Conservation (phyloP, 306 rosid species). For the Oemleria cerasiformis region DNA sequence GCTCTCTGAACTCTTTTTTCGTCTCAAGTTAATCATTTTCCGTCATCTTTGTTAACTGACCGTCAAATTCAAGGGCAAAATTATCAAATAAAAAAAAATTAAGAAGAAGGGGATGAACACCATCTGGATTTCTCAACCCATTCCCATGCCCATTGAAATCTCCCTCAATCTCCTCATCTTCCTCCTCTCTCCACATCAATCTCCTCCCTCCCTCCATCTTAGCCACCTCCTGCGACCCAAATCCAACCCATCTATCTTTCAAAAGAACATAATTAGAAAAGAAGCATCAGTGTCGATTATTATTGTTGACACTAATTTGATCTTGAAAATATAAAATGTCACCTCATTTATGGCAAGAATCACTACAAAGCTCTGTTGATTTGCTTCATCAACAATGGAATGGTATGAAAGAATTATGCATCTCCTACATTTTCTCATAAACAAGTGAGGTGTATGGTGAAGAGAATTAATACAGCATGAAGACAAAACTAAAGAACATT, state of each 20-base stretch:
- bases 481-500: neutral
- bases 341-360: conserved; percentile 10
- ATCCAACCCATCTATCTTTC: neutral
- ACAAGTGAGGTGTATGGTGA: neutral
- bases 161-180: no score
- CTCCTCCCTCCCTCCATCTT: no score
- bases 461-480: neutral
- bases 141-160: no score
- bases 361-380: conserved; percentile 8
- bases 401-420: neutral
- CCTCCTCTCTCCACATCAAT: no score
- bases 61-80: no score
- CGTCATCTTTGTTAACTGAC: no score
- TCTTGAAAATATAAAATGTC: neutral
- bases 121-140: no score
- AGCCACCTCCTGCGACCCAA: no score
- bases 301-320: neutral
- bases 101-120: no score
- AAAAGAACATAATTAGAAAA: neutral
- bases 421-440: neutral
- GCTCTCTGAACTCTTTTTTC: no score
- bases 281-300: neutral
- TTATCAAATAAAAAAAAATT: no score
- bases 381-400: conserved; percentile 9
- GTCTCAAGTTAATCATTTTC: no score